Conservation (phyloP, 2,329 filamentous ascomycete genomes). For the Biscogniauxia marginata region DNA sequence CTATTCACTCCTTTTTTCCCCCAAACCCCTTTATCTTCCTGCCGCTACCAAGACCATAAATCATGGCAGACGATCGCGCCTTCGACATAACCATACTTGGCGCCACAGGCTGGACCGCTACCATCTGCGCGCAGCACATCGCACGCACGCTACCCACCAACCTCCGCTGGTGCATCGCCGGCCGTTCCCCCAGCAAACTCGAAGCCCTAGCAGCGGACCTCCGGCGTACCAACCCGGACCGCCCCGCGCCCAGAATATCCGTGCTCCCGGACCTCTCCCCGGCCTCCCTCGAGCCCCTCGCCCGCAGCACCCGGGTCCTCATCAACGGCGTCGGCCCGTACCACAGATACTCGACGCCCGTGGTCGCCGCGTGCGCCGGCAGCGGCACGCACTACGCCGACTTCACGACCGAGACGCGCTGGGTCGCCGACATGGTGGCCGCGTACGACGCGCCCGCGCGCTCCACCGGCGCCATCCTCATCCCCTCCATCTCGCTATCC, state of each 20-base stretch:
- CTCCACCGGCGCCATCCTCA: slow-evolving; percentile 4
- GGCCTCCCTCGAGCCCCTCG: slow-evolving; percentile 5
- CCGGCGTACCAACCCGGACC: slow-evolving; percentile 51
- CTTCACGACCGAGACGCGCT: slow-evolving; percentile 32
- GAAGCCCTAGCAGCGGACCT: slow-evolving; percentile 53
- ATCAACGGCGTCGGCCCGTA: slow-evolving; percentile 64
- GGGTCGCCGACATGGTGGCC: slow-evolving; percentile 2
- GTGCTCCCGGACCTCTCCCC: slow-evolving; percentile 9
- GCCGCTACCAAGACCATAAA: background rate
- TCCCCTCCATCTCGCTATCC: slow-evolving; percentile 24
- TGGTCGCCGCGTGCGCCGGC: slow-evolving; percentile 62
- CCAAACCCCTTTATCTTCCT: background rate
- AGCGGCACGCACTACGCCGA: slow-evolving; percentile 68
- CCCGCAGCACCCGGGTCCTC: slow-evolving; percentile 47
- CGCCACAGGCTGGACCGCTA: slow-evolving; percentile 67
- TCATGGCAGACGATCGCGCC: slow-evolving; percentile 22
- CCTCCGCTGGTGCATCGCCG: slow-evolving; percentile 66
- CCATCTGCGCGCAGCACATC: slow-evolving; percentile 60
- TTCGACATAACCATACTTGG: slow-evolving; percentile 65
- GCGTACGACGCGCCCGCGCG: background rate
- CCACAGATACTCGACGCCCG: slow-evolving; percentile 61
- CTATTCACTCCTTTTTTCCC: background rate
- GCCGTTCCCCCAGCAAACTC: slow-evolving; percentile 59
- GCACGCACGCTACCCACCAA: slow-evolving; percentile 56
- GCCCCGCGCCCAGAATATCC: slow-evolving; percentile 50